Conservation (phyloP, 441 rosid species). For the Cnidoscolus chayamansa region DNA sequence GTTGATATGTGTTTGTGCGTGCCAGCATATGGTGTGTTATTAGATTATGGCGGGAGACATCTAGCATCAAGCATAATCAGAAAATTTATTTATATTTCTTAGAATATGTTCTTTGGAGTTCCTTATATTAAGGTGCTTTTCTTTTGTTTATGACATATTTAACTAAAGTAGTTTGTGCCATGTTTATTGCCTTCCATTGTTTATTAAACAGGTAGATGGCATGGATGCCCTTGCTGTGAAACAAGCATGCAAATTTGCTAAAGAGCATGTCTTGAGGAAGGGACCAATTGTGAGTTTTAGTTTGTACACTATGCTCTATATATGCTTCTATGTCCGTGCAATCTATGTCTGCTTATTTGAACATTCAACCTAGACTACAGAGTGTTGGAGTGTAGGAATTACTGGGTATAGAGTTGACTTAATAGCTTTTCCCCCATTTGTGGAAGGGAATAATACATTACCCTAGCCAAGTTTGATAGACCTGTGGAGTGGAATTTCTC, state of each 20-base stretch:
- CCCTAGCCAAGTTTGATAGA: constrained; percentile 1
- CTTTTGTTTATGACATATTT: not conserved
- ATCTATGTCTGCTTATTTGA: not conserved
- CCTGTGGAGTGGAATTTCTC: not conserved
- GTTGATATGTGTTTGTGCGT: not conserved
- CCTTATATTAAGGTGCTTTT: not conserved
- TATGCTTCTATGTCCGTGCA: not conserved
- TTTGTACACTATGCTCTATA: constrained; percentile 2
- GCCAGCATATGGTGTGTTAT: not conserved
- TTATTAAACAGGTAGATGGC: constrained; percentile 73
- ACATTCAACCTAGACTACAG: not conserved
- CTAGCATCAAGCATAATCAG: not conserved
- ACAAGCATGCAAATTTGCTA: constrained; percentile 92
- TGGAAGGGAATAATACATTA: not conserved
- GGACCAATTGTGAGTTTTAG: constrained; percentile 81
- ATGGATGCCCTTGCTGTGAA: constrained; percentile 96
- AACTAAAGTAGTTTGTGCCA: not conserved
- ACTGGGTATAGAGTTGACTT: not conserved
- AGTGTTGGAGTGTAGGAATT: not conserved
- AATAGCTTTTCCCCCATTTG: not conserved
- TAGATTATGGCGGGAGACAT: not conserved
- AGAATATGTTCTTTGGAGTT: too few relatives aligned
- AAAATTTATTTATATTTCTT: not conserved
- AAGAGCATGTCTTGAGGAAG: constrained; percentile 82
- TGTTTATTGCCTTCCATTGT: not conserved